phyloP scores from a whole-genome alignment of 352 stramenopile species.

The Phytophthora podocarpi region DNA sequence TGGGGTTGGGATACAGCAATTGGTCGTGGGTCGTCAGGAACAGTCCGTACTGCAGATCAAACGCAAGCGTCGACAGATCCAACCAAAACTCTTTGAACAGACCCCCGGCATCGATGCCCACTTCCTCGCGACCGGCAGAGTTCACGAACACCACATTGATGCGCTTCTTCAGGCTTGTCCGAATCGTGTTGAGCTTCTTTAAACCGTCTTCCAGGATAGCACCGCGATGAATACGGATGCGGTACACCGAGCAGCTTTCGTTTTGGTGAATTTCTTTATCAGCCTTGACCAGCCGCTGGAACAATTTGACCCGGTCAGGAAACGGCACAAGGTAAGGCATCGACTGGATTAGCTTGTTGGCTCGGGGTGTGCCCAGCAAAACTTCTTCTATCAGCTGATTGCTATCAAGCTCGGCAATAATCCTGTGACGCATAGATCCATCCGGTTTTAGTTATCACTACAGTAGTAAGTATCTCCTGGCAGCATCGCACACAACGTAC shows the following conservation, averaged over 20 bases:
- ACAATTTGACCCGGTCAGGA: conserved; percentile 71
- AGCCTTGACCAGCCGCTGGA: conserved; percentile 58
- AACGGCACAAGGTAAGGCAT: conserved; percentile 83
- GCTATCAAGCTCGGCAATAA: conserved; percentile 59
- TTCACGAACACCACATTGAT: conserved; percentile 90
- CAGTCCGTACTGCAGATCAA: conserved; percentile 93
- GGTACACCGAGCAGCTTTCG: conserved; percentile 45
- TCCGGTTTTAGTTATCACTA: neutral
- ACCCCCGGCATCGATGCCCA: conserved; percentile 95
- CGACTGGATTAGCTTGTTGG: conserved; percentile 65
- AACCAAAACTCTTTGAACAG: conserved; percentile 98
- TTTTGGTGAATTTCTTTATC: conserved; percentile 66
- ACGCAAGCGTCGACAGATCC: conserved; percentile 89
- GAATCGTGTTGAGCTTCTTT: conserved; percentile 83
- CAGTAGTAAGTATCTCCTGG: neutral
- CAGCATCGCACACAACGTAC: conserved; percentile 33
- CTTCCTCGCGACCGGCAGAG: conserved; percentile 90
- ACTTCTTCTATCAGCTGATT: conserved; percentile 65
- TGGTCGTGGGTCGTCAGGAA: conserved; percentile 73
- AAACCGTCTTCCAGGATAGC: conserved; percentile 91
- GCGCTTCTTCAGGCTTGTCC: conserved; percentile 85
- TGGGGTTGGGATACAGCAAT: conserved; percentile 95
- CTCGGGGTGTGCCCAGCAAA: conserved; percentile 51
- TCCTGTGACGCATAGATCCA: conserved; percentile 32
- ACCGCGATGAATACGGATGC: conserved; percentile 67